Percentiles rank a stretch among this genome's conserved stretches.
These are phyloP conservation scores for Salix exigua DNA, from an alignment of 345 rosid genomes.

Conservation along the genomic window DNA sequence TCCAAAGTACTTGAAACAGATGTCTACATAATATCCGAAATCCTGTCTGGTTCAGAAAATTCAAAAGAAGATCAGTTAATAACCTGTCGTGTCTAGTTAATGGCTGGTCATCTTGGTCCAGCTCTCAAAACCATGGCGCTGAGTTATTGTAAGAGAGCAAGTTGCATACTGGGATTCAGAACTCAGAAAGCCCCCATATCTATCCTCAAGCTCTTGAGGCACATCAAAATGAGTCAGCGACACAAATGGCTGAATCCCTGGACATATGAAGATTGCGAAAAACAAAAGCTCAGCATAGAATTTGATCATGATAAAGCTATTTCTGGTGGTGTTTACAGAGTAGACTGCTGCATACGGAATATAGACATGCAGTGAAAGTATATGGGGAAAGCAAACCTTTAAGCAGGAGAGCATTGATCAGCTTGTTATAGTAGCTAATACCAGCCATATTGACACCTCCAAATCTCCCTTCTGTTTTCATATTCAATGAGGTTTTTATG, in stretches of 20 bases:
- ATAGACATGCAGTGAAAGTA: too few relatives aligned
- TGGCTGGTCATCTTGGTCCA: background rate
- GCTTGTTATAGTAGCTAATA: slow-evolving; percentile 14
- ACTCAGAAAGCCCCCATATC: slow-evolving; percentile 21
- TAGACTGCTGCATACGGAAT: background rate
- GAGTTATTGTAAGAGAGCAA: background rate
- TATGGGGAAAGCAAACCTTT: slow-evolving; percentile 2
- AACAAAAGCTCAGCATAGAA: too few relatives aligned
- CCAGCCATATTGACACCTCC: slow-evolving; percentile 21
- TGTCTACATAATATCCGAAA: slow-evolving; percentile 18
- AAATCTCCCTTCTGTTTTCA: slow-evolving; percentile 15
- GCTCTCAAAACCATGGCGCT: background rate
- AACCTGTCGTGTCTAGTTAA: background rate
- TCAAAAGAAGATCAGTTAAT: background rate
- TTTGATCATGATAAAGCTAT: background rate
- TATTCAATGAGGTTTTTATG: background rate
- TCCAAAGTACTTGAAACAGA: slow-evolving; percentile 20
- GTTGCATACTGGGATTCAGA: slow-evolving; percentile 14
- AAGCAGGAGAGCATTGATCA: slow-evolving; percentile 16
- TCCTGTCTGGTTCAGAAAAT: slow-evolving; percentile 16
- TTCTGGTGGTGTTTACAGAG: background rate
- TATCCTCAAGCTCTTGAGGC: slow-evolving; percentile 20
- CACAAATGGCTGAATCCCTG: slow-evolving; percentile 20
- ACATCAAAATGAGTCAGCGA: slow-evolving; percentile 16
- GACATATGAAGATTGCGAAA: background rate